phyloP scores from a whole-genome alignment of 352 stramenopile genomes.

The Phytophthora colocasiae region DNA sequence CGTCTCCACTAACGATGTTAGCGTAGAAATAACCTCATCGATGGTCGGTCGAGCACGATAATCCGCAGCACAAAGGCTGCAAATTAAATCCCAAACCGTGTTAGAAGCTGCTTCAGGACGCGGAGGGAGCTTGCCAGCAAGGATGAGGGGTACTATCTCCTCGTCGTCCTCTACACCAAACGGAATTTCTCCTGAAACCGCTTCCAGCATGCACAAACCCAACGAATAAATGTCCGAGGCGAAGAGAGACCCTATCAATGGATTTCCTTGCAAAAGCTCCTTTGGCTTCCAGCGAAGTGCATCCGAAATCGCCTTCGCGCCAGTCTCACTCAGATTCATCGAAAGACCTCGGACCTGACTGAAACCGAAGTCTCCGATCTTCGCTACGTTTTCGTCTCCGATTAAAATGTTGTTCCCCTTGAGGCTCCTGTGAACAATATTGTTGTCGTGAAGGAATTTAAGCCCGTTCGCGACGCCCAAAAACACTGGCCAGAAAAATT shows the following conservation, averaged over 20 bases:
- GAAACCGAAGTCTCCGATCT: conserved; percentile 12
- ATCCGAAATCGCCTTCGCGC: neutral
- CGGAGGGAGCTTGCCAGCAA: no score
- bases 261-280: neutral
- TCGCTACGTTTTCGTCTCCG: neutral
- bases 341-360: conserved; percentile 15
- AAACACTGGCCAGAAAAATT: conserved; percentile 1
- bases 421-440: neutral
- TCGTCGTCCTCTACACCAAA: conserved; percentile 5
- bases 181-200: conserved; percentile 6
- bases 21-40: no score
- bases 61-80: no score
- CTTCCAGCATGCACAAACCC: conserved; percentile 16
- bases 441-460: neutral
- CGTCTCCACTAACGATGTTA: no score
- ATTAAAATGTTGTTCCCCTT: conserved; percentile 15
- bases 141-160: neutral
- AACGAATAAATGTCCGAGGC: conserved; percentile 8
- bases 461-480: neutral
- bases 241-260: neutral
- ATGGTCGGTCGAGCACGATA: no score
- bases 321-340: neutral
- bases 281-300: conserved; percentile 12
- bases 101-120: no score
- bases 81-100: no score